Percentiles rank a stretch among this genome's conserved stretches.
These are phyloP conservation scores for Colletotrichum tamarilloi DNA, from an alignment of 2,329 filamentous ascomycete species.

Conservation along the genomic window DNA sequence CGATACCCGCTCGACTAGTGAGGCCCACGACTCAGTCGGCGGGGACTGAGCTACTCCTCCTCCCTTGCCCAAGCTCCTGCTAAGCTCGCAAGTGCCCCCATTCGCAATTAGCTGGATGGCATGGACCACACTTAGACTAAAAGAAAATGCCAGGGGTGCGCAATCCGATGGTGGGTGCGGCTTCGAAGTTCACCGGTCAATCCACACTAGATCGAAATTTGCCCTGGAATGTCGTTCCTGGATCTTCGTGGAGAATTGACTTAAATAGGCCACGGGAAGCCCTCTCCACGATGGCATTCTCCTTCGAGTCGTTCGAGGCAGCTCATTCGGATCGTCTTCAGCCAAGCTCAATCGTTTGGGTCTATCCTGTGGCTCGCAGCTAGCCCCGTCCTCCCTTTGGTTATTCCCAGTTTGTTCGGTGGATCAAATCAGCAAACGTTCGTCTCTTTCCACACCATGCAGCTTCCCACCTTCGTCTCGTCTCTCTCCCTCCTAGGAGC, in stretches of 20 bases:
- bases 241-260: background rate
- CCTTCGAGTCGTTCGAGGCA: conserved; percentile 4
- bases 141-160: background rate
- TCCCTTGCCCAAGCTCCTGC: background rate
- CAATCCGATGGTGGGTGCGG: conserved; percentile 16
- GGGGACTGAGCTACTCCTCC: conserved; percentile 2
- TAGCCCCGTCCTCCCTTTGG: background rate
- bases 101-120: conserved; percentile 5
- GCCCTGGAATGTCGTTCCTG: background rate
- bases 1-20: conserved; percentile 1
- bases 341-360: conserved; percentile 19
- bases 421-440: background rate
- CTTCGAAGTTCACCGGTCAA: background rate
- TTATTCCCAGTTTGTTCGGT: background rate
- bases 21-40: conserved; percentile 27
- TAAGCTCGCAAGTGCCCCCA: background rate
- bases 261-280: conserved; percentile 20
- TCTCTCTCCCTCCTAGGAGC: conserved; percentile 24
- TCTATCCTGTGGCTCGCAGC: background rate
- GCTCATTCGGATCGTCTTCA: conserved; percentile 14
- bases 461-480: conserved; percentile 25
- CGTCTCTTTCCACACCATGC: conserved; percentile 6
- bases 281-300: background rate
- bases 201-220: conserved; percentile 10
- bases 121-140: background rate